Evolutionary conservation across 768 basidiomycete species (phyloP).

Genomic region (Mrakia gelida): DNA sequence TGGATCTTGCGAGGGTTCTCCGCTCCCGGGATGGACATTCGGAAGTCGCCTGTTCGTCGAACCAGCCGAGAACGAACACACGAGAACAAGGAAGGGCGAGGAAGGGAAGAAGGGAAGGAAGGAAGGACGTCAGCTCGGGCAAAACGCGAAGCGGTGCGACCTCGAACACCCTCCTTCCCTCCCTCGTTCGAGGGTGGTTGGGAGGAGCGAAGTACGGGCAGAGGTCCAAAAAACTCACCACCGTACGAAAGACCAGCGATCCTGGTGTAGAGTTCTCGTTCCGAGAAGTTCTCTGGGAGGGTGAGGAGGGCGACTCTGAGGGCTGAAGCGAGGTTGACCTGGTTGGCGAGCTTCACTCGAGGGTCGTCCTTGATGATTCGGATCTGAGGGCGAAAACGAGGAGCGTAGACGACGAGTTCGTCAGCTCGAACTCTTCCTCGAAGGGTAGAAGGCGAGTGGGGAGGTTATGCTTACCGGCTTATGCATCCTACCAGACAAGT

Average conservation of each 20-base stretch:
- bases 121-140: too few species aligned
- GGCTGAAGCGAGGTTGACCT: conserved; percentile 88
- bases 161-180: too few species aligned
- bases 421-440: not conserved
- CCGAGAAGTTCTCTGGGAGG: conserved; percentile 75
- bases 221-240: conserved; percentile 33
- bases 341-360: conserved; percentile 82
- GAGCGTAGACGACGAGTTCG: not conserved
- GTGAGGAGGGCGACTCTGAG: conserved; percentile 83
- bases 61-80: not conserved
- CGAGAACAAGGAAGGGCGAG: not conserved
- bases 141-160: too few species aligned
- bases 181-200: not conserved
- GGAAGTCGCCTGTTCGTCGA: conserved; percentile 74
- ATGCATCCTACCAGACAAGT: conserved; percentile 93
- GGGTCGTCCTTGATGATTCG: conserved; percentile 90
- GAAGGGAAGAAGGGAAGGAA: not conserved
- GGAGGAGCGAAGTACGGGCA: not conserved
- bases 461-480: conserved; percentile 71
- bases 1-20: conserved; percentile 92
- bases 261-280: conserved; percentile 73
- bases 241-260: conserved; percentile 80
- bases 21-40: conserved; percentile 80
- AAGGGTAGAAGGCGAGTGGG: not conserved
- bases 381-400: conserved; percentile 43